Percentiles rank a stretch among this genome's conserved stretches.
phyloP scores from a whole-genome alignment of 2,329 filamentous ascomycete species.

The Amauroascus verrucosus region DNA sequence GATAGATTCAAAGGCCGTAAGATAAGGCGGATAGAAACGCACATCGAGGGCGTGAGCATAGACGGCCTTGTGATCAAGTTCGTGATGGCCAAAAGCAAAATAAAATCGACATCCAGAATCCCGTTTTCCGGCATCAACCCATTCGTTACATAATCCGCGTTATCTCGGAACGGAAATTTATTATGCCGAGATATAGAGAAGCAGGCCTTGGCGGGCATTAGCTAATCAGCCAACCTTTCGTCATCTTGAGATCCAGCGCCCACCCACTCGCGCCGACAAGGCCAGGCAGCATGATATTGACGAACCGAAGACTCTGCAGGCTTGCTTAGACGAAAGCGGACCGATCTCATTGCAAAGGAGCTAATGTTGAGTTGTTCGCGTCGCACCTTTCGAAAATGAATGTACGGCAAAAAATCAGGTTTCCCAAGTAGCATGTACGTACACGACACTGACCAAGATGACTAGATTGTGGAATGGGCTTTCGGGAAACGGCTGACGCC shows the following conservation, averaged over 20 bases:
- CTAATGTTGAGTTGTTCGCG: not conserved
- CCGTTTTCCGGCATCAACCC: conserved; percentile 2
- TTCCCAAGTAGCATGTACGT: not conserved
- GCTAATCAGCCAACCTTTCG: not conserved
- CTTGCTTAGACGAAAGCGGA: too few relatives aligned
- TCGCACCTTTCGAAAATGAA: conserved; percentile 1
- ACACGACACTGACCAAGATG: conserved; percentile 1
- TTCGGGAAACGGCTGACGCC: conserved; percentile 99
- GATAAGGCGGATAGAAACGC: not conserved
- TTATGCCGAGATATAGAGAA: not conserved
- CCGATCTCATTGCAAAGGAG: not conserved
- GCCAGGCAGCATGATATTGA: not conserved
- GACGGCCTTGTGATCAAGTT: not conserved
- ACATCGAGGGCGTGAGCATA: not conserved
- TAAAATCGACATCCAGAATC: not conserved
- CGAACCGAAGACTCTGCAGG: not conserved
- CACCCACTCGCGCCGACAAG: not conserved
- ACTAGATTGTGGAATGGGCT: conserved; percentile 94
- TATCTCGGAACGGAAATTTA: not conserved
- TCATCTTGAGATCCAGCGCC: not conserved
- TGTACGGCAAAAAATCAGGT: not conserved
- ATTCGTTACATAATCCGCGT: not conserved
- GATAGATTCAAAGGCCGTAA: not conserved
- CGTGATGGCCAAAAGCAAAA: not conserved
- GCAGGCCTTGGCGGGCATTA: not conserved